Base-by-base conservation (phyloP, 2,329 filamentous ascomycete species). In the Talaromyces sp. region DNA sequence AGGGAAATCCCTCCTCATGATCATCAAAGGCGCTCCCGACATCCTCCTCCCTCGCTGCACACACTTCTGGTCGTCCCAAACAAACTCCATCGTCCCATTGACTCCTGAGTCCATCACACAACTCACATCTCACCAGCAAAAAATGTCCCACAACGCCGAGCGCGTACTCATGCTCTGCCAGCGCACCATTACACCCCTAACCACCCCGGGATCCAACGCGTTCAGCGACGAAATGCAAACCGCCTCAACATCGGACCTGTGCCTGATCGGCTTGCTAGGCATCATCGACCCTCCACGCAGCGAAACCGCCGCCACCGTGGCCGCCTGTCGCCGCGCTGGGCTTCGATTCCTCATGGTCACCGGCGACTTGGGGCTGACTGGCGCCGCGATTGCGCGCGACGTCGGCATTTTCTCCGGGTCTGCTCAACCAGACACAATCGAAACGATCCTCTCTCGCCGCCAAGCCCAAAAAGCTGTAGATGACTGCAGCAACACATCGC, bases 21-120 rank as follows among this genome's bases (percentile, higher is more conserved):
- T 61, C 31, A 89, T 92, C 70, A 92, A 93, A 70, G 89, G 90
- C 2, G 90, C 89, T 0, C 88, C 89, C 0, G 90, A 92, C 66
- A 84, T 92, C 26, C 80, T 92, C 0, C 80, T 92, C 1, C 78
- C 80, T 1, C 80, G 87, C 54, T 90, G 88, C 69, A 80, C 81
- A 0, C 80, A 80, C 21, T 86, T 87, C 62, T 80, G 70, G 69
- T 75, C 87, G 10, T 80, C 79, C n/a, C 75, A 80, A 6, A 79
- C 84, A 11, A 87, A 87, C 19, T 77, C 80, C 2, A 73, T 81
- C 1, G 75, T 80, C 56, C 71, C 75, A 7, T 75, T 92, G 10
- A 81, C 84, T 54, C 69, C 74, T 3, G 68, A 72, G 0, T 79
- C 78, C 41, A 76, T 76, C 10, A 70, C 73, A 0, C 75, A 76